Percentiles rank a stretch among this genome's conserved stretches.
Conservation (phyloP, 2,329 filamentous ascomycete genomes). For the Epichloe typhina region DNA sequence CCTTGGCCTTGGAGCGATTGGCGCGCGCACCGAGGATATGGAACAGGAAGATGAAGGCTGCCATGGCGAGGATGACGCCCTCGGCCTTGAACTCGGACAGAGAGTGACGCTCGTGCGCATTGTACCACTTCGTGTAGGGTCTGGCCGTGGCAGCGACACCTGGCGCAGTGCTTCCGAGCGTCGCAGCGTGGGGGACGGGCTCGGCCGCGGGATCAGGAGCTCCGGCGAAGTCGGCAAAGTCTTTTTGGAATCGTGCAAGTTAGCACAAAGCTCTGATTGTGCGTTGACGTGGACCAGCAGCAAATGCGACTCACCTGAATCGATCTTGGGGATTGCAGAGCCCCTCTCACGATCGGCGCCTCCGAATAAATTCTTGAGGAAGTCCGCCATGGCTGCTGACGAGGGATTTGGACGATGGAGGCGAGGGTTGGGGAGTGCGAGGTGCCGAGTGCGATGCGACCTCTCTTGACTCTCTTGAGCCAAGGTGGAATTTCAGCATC, state of each 20-base stretch:
- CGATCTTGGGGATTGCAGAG: slow-evolving; percentile 31
- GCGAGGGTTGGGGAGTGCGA: slow-evolving; percentile 7
- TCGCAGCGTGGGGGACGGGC: slow-evolving; percentile 31
- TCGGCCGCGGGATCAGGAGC: slow-evolving; percentile 54
- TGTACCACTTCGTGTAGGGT: slow-evolving; percentile 93
- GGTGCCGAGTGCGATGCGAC: slow-evolving; percentile 1
- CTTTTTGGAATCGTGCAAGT: slow-evolving; percentile 29
- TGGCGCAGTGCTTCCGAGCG: slow-evolving; percentile 30
- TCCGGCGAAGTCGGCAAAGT: slow-evolving; percentile 88
- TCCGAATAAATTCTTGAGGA: slow-evolving; percentile 58
- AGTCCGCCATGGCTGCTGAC: slow-evolving; percentile 36
- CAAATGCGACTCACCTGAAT: slow-evolving; percentile 43
- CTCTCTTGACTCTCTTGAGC: slow-evolving; percentile 7
- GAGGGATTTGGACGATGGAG: slow-evolving; percentile 4
- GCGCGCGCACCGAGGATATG: slow-evolving; percentile 69
- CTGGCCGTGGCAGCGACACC: slow-evolving; percentile 34
- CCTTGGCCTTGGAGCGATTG: slow-evolving; percentile 68
- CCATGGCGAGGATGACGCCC: slow-evolving; percentile 63
- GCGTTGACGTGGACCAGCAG: not conserved
- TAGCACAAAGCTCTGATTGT: not conserved
- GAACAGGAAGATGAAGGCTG: slow-evolving; percentile 60
- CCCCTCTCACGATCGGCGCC: slow-evolving; percentile 43
- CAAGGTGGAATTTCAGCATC: slow-evolving; percentile 7
- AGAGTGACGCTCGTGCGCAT: slow-evolving; percentile 81
- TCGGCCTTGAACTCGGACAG: slow-evolving; percentile 79